phyloP scores from a whole-genome alignment of 2,329 filamentous ascomycete species.

The Nothomitra cinnamomea region DNA sequence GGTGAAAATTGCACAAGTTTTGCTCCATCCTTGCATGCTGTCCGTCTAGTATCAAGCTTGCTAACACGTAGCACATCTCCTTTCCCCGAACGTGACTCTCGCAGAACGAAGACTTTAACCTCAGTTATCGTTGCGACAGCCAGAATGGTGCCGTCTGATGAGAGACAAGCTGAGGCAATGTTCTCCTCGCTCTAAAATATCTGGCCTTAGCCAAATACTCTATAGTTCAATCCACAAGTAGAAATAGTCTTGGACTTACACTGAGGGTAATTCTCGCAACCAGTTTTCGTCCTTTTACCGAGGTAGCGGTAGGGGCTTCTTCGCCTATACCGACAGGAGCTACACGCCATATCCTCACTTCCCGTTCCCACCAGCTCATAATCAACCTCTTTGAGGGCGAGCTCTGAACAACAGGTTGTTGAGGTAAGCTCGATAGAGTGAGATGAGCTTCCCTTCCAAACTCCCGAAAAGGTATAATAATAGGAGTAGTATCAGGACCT shows the following conservation, averaged over 20 bases:
- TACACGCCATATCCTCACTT: conserved; percentile 68
- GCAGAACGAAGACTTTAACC: conserved; percentile 61
- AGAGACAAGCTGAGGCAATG: conserved; percentile 60
- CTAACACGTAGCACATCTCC: conserved; percentile 50
- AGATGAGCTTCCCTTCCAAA: conserved; percentile 68
- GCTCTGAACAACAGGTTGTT: conserved; percentile 55
- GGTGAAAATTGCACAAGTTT: conserved; percentile 52
- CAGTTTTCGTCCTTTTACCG: conserved; percentile 18
- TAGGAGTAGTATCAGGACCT: conserved; percentile 74
- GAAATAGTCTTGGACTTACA: conserved; percentile 9
- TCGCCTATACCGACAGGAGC: conserved; percentile 5
- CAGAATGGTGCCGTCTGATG: conserved; percentile 52
- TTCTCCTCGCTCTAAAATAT: conserved; percentile 51
- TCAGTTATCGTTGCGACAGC: conserved; percentile 58
- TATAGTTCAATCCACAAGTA: neutral
- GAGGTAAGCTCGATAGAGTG: conserved; percentile 67
- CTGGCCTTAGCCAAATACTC: conserved; percentile 9
- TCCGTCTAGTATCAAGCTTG: conserved; percentile 46
- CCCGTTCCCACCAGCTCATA: conserved; percentile 82
- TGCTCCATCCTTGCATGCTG: conserved; percentile 45
- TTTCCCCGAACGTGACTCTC: conserved; percentile 31
- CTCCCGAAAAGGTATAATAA: conserved; percentile 63
- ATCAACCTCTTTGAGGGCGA: conserved; percentile 58
- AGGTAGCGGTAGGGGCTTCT: neutral
- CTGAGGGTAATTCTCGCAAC: conserved; percentile 24